Conservation (phyloP, 228 moss, liverwort and hornwort genomes). For the Sphagnum magellanicum region DNA sequence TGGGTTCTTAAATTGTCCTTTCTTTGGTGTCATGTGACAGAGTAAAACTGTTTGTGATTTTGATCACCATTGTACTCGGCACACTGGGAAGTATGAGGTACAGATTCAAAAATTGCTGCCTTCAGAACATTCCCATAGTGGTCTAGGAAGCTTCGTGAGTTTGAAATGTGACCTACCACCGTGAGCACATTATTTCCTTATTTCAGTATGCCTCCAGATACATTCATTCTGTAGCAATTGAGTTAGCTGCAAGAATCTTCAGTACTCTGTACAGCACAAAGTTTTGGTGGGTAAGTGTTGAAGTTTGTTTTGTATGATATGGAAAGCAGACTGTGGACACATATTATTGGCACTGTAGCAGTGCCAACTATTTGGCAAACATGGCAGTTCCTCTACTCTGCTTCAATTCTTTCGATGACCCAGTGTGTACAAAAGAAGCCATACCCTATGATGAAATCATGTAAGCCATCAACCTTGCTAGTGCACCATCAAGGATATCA, state of each 20-base stretch:
- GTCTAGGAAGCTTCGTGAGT: no score
- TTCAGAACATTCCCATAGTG: no score
- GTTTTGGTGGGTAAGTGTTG: background rate
- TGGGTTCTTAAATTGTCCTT: no score
- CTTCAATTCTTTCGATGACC: slow-evolving; percentile 70
- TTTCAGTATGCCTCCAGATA: no score
- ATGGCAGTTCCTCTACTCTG: slow-evolving; percentile 78
- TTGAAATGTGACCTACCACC: no score
- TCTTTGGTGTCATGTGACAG: slow-evolving; percentile 9
- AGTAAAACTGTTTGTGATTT: slow-evolving; percentile 69
- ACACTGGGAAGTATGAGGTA: slow-evolving; percentile 75
- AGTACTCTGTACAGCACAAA: background rate
- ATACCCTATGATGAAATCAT: slow-evolving; percentile 87
- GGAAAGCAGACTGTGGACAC: slow-evolving; percentile 82
- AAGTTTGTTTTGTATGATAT: background rate
- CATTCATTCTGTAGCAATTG: no score
- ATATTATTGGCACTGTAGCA: slow-evolving; percentile 75
- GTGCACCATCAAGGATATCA: background rate
- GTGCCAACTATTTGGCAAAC: slow-evolving; percentile 59
- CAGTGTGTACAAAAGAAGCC: slow-evolving; percentile 77
- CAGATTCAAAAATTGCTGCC: background rate
- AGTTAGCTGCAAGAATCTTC: background rate
- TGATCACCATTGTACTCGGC: slow-evolving; percentile 64
- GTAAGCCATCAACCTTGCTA: slow-evolving; percentile 19
- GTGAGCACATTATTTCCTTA: no score